Evolutionary conservation across 768 basidiomycete species (phyloP).

Genomic region (Termitomyces sp.): DNA sequence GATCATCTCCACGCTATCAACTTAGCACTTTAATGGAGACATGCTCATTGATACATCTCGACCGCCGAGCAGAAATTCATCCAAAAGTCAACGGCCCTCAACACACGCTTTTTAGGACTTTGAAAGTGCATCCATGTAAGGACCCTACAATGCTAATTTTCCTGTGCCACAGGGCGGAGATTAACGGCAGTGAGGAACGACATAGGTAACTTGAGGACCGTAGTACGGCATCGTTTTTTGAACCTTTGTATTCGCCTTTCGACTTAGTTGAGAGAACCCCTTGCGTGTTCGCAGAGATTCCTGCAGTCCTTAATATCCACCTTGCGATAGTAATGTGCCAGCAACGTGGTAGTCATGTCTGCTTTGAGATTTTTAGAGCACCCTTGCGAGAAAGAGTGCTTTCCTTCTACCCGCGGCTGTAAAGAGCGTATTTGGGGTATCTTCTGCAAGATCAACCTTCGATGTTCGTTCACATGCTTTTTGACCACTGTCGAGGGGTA

Average conservation of each 20-base stretch:
- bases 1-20: background rate
- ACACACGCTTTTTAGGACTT: background rate
- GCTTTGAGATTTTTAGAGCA: background rate
- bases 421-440: background rate
- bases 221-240: slow-evolving; percentile 1
- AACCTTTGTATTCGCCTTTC: too few species aligned
- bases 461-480: background rate
- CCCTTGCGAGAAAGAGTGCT: background rate
- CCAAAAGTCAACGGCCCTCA: background rate
- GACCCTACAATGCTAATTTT: slow-evolving; percentile 4
- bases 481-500: background rate
- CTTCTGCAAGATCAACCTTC: slow-evolving; percentile 6
- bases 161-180: slow-evolving; percentile 7
- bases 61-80: background rate
- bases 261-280: background rate
- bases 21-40: background rate
- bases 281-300: background rate
- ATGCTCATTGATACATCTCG: background rate
- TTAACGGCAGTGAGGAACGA: slow-evolving; percentile 3
- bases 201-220: background rate
- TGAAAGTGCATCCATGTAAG: slow-evolving; percentile 3
- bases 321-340: background rate
- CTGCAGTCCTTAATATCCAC: background rate
- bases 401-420: slow-evolving; percentile 5
- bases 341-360: slow-evolving; percentile 7